These are phyloP conservation scores for Acer negundo DNA, from an alignment of 345 rosid species.

Conservation along the genomic window DNA sequence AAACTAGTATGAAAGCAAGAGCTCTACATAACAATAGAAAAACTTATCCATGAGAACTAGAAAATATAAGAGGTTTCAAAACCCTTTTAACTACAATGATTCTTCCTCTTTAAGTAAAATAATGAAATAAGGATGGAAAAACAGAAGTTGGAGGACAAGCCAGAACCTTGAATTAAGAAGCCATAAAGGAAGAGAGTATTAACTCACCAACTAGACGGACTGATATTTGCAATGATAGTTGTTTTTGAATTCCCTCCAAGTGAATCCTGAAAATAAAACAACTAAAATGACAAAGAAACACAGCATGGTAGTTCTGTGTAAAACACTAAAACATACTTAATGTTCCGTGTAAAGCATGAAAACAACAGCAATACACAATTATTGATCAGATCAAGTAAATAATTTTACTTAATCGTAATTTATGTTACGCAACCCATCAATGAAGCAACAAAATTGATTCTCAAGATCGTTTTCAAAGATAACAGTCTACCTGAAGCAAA, in stretches of 20 bases:
- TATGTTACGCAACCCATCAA: not conserved
- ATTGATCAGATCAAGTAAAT: not conserved
- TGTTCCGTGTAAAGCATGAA: not conserved
- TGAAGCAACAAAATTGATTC: not conserved
- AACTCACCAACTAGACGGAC: constrained; percentile 87
- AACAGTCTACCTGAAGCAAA: constrained; percentile 79
- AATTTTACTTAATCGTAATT: not conserved
- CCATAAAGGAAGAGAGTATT: constrained; percentile 1
- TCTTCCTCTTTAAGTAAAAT: not conserved
- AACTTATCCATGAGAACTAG: not conserved
- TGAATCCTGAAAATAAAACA: constrained; percentile 66
- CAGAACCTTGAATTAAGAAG: not conserved
- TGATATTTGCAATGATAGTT: constrained; percentile 91
- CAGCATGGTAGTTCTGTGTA: not conserved
- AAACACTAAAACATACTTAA: too few relatives aligned
- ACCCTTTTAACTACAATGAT: not conserved
- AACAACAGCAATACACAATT: not conserved
- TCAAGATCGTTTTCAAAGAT: not conserved
- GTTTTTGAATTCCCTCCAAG: constrained; percentile 98
- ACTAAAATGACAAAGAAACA: not conserved
- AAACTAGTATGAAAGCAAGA: not conserved
- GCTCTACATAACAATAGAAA: not conserved
- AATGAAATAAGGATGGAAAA: not conserved
- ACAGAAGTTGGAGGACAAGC: not conserved
- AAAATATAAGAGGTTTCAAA: not conserved